These are phyloP conservation scores for Rhizopus sp. DNA, from an alignment of 371 early-diverging fungal species.

Conservation along the genomic window DNA sequence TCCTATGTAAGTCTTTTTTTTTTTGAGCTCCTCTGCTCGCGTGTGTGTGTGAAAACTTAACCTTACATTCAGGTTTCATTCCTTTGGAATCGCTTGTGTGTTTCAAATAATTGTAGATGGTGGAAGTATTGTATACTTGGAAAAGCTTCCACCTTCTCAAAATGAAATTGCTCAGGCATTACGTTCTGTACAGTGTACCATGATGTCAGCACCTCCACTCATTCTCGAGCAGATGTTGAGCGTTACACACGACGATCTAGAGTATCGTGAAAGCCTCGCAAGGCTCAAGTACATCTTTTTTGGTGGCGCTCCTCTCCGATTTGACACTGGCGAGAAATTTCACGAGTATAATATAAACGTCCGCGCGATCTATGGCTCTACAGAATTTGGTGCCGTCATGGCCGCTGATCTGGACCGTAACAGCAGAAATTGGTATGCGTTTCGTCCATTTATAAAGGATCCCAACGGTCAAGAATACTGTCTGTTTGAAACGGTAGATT, in stretches of 20 bases:
- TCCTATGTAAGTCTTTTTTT: slow-evolving; percentile 24
- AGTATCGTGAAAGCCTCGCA: background rate
- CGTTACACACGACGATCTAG: background rate
- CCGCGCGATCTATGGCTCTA: background rate
- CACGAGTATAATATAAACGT: background rate
- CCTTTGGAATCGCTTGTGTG: background rate
- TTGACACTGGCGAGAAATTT: background rate
- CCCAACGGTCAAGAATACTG: background rate
- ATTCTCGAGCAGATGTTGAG: background rate
- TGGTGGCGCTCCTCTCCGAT: slow-evolving; percentile 9
- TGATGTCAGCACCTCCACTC: background rate
- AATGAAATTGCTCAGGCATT: background rate
- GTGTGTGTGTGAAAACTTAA: background rate
- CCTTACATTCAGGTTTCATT: slow-evolving; percentile 1
- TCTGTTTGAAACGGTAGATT: background rate
- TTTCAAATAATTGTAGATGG: background rate
- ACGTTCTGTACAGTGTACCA: background rate
- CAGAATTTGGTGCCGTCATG: background rate
- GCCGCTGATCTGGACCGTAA: background rate
- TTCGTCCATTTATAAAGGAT: background rate
- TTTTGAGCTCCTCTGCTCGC: background rate
- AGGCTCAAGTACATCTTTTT: background rate
- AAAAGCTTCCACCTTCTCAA: background rate
- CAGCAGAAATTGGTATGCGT: slow-evolving; percentile 8
- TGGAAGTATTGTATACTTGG: background rate